phyloP scores from a whole-genome alignment of 192 early-diverging fungal species.

The Linderina pennispora region DNA sequence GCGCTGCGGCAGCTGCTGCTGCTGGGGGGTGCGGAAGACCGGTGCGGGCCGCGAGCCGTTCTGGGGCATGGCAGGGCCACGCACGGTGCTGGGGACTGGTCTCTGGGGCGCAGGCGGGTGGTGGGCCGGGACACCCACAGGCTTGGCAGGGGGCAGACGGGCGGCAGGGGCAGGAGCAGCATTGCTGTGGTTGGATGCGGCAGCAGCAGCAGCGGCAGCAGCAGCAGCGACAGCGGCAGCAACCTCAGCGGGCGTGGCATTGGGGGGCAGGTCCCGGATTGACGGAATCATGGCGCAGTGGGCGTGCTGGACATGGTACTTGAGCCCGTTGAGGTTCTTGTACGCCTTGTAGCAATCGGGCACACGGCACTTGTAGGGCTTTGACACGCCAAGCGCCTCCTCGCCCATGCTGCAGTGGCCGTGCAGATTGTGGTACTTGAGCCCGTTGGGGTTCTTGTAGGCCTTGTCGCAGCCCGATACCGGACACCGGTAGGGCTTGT shows the following conservation, averaged over 20 bases:
- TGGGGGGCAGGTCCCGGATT: conserved; percentile 34
- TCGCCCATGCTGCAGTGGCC: conserved; percentile 72
- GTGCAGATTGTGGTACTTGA: conserved; percentile 97
- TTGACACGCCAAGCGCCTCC: conserved; percentile 53
- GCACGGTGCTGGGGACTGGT: too few relatives aligned
- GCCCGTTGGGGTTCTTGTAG: conserved; percentile 98
- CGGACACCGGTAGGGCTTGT: conserved; percentile 88
- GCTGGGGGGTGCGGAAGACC: too few relatives aligned
- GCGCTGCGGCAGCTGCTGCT: too few relatives aligned
- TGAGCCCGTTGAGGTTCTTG: conserved; percentile 95
- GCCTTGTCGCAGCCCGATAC: conserved; percentile 85
- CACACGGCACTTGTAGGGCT: conserved; percentile 74
- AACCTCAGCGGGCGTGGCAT: conserved; percentile 52
- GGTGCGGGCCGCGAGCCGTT: too few relatives aligned
- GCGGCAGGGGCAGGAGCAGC: conserved; percentile 8
- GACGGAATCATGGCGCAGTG: conserved; percentile 58
- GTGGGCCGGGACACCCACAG: too few relatives aligned
- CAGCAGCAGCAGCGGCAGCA: conserved; percentile 43
- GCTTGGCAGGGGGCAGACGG: conserved; percentile 1
- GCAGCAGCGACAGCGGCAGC: conserved; percentile 57
- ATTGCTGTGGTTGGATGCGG: conserved; percentile 7
- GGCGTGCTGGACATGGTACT: conserved; percentile 92
- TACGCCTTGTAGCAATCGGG: conserved; percentile 86
- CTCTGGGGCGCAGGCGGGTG: too few relatives aligned
- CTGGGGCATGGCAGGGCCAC: too few relatives aligned